Percentiles rank a stretch among this genome's conserved stretches.
These are phyloP conservation scores for Lolium rigidum DNA, from an alignment of 176 grass and related monocot genomes.

Conservation along the genomic window DNA sequence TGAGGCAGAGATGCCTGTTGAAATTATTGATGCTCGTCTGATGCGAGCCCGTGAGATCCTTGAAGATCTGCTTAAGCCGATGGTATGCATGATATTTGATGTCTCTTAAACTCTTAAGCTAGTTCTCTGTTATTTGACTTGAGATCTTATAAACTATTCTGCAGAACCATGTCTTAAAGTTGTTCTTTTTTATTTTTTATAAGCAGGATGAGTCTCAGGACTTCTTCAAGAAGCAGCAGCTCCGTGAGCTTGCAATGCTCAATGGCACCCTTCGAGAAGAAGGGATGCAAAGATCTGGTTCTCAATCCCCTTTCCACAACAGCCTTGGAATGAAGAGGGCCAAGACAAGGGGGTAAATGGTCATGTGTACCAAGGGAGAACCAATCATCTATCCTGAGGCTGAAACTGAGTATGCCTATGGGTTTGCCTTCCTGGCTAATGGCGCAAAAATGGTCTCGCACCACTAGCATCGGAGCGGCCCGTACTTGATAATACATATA, in stretches of 20 bases:
- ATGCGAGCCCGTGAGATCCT: constrained; percentile 92
- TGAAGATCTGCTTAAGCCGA: constrained; percentile 85
- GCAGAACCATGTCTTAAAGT: not conserved
- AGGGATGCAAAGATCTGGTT: constrained; percentile 84
- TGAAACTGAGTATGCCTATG: constrained; percentile 51
- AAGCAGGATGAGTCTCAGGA: constrained; percentile 92
- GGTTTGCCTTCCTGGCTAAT: constrained; percentile 51
- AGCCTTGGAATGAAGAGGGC: constrained; percentile 95
- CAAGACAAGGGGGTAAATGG: constrained; percentile 78
- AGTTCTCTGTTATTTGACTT: not conserved
- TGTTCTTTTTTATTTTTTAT: constrained; percentile 23
- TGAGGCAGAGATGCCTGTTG: constrained; percentile 83
- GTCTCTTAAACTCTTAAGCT: constrained; percentile 3
- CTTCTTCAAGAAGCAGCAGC: constrained; percentile 98
- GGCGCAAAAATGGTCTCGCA: constrained; percentile 21
- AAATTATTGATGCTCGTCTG: constrained; percentile 83
- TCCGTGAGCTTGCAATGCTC: constrained; percentile 86
- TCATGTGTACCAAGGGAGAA: constrained; percentile 36
- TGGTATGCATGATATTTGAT: constrained; percentile 57
- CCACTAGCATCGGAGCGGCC: constrained; percentile 44
- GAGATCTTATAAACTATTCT: not conserved
- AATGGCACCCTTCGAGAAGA: constrained; percentile 96
- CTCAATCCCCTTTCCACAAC: constrained; percentile 79
- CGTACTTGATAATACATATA: constrained; percentile 62
- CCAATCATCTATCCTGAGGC: constrained; percentile 52